These are phyloP conservation scores for Plasmodium gaboni DNA, from an alignment of 169 alveolate genomes.

Conservation along the genomic window DNA sequence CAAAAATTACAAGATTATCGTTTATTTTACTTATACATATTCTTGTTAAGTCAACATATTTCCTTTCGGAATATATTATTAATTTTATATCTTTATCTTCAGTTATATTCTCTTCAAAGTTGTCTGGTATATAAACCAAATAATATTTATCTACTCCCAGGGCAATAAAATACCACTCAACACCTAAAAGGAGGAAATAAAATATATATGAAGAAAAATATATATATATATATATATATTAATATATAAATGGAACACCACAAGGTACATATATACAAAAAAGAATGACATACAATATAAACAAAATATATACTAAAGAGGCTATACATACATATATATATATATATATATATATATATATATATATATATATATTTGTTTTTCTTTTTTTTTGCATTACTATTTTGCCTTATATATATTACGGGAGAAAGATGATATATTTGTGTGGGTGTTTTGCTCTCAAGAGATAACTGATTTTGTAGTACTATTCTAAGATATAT, in stretches of 20 bases:
- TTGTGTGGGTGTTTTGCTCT: constrained; percentile 20
- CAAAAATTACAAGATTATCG: constrained; percentile 64
- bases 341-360: too few species aligned
- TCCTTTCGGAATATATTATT: constrained; percentile 20
- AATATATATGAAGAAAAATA: not conserved
- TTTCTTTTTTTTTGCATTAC: not conserved
- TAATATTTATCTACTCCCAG: constrained; percentile 53
- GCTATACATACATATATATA: too few species aligned
- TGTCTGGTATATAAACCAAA: constrained; percentile 55
- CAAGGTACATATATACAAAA: not conserved
- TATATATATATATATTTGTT: too few species aligned
- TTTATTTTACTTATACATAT: constrained; percentile 51
- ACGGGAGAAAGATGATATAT: constrained; percentile 63
- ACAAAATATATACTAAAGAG: not conserved
- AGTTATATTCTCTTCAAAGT: constrained; percentile 59
- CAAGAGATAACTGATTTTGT: constrained; percentile 58
- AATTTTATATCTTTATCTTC: constrained; percentile 47
- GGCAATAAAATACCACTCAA: constrained; percentile 68
- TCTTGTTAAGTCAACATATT: constrained; percentile 67
- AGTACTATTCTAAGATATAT: constrained; percentile 49
- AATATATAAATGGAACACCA: not conserved
- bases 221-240: not conserved
- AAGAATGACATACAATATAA: not conserved
- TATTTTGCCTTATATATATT: constrained; percentile 45
- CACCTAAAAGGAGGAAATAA: constrained; percentile 1